These are phyloP conservation scores for Trametes cinnabarina DNA, from an alignment of 768 basidiomycete species.

Conservation along the genomic window DNA sequence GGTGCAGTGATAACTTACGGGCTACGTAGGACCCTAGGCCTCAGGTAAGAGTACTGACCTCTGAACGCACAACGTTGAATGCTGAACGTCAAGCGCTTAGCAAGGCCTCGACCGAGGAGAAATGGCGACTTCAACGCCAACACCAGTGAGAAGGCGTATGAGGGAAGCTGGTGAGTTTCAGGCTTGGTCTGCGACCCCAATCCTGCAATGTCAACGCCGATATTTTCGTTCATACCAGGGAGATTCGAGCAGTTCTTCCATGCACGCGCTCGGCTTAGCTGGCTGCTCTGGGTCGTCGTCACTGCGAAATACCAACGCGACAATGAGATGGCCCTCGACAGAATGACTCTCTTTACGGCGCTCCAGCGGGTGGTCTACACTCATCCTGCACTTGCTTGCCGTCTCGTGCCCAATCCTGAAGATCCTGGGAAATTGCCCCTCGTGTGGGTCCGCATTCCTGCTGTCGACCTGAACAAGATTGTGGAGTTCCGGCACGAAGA, in stretches of 20 bases:
- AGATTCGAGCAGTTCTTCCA: neutral
- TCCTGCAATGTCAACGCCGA: too few species aligned
- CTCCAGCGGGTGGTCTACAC: conserved; percentile 27
- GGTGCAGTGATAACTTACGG: too few species aligned
- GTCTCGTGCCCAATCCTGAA: neutral
- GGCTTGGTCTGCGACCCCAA: too few species aligned
- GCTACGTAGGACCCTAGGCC: too few species aligned
- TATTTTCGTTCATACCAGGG: neutral
- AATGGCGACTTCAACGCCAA: too few species aligned
- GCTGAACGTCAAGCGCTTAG: too few species aligned
- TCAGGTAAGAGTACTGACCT: too few species aligned
- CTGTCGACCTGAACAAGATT: conserved; percentile 30
- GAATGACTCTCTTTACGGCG: conserved; percentile 27
- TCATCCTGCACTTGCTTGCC: conserved; percentile 28
- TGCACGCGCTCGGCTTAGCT: neutral
- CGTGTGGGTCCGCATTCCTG: conserved; percentile 29
- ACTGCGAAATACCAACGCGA: neutral
- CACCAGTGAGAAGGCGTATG: too few species aligned
- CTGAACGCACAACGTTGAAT: too few species aligned
- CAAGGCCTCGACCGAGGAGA: too few species aligned
- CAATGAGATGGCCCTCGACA: conserved; percentile 18
- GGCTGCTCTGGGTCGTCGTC: neutral
- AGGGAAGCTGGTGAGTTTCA: too few species aligned
- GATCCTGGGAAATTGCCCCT: conserved; percentile 2
- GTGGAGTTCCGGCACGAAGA: conserved; percentile 31